phyloP scores from a whole-genome alignment of 2,329 filamentous ascomycete genomes.

The Chlorencoelia australis region DNA sequence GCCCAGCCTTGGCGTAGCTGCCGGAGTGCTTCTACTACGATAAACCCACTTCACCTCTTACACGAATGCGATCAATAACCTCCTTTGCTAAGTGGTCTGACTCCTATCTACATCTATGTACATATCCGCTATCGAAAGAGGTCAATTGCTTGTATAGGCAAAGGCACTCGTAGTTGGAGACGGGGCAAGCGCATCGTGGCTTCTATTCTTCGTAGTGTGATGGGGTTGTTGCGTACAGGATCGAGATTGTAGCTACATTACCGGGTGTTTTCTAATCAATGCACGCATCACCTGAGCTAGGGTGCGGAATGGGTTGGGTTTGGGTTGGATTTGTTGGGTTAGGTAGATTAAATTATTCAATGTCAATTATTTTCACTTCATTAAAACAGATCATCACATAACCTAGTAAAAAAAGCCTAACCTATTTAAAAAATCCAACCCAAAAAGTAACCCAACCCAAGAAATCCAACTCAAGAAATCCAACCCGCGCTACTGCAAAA shows the following conservation, averaged over 20 bases:
- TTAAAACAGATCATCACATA: too few species aligned
- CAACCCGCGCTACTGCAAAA: too few species aligned
- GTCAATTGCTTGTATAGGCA: neutral
- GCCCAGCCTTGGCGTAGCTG: neutral
- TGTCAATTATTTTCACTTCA: too few species aligned
- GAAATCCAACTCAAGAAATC: too few species aligned
- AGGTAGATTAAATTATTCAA: neutral
- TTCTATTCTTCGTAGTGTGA: neutral
- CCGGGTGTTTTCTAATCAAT: neutral
- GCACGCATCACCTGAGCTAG: neutral
- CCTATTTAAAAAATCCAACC: too few species aligned
- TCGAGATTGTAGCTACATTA: neutral
- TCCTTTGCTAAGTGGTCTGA: neutral
- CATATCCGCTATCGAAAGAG: neutral
- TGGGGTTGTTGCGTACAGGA: neutral
- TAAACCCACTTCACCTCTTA: neutral
- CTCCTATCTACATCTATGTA: neutral
- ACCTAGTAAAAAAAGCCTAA: too few species aligned
- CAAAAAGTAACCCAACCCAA: too few species aligned
- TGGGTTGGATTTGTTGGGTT: too few species aligned
- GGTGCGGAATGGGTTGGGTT: too few species aligned
- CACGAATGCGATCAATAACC: neutral
- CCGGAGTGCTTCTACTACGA: neutral
- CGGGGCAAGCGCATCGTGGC: neutral
- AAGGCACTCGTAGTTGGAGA: neutral